phyloP scores from a whole-genome alignment of 192 early-diverging fungal genomes.

The Backusella mclennaniae region DNA sequence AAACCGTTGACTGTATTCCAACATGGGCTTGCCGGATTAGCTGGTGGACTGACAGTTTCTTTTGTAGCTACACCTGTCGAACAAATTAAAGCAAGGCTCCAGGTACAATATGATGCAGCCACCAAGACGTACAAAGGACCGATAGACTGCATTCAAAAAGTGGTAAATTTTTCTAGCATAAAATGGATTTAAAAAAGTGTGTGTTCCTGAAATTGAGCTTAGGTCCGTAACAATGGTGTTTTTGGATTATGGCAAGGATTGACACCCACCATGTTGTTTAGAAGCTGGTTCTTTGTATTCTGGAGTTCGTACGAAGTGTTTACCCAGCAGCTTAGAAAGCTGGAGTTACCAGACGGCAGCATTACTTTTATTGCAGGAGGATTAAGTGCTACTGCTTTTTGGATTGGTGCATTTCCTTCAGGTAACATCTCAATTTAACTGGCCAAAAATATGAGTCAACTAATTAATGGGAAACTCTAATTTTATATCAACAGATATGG shows the following conservation, averaged over 20 bases:
- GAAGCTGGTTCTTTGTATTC: constrained; percentile 80
- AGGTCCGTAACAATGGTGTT: constrained; percentile 75
- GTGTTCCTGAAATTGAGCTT: neutral
- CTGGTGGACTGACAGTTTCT: constrained; percentile 77
- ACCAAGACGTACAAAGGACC: constrained; percentile 81
- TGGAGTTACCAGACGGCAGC: constrained; percentile 53
- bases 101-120: constrained; percentile 70
- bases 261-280: constrained; percentile 76
- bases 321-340: constrained; percentile 44
- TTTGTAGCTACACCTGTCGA: constrained; percentile 82
- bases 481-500: constrained; percentile 58
- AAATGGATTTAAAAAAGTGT: neutral
- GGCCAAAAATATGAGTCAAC: constrained; percentile 11
- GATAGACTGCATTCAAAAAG: constrained; percentile 76
- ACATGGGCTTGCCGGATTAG: constrained; percentile 66
- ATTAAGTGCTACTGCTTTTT: constrained; percentile 87
- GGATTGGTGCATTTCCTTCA: constrained; percentile 56
- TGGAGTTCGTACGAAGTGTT: constrained; percentile 73
- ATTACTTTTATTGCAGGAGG: constrained; percentile 80
- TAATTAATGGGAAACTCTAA: neutral
- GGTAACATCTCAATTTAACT: constrained; percentile 21
- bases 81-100: constrained; percentile 68
- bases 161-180: constrained; percentile 41
- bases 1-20: constrained; percentile 62
- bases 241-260: constrained; percentile 86